phyloP scores from a whole-genome alignment of 2,329 filamentous ascomycete genomes.

The Alternaria arborescens region DNA sequence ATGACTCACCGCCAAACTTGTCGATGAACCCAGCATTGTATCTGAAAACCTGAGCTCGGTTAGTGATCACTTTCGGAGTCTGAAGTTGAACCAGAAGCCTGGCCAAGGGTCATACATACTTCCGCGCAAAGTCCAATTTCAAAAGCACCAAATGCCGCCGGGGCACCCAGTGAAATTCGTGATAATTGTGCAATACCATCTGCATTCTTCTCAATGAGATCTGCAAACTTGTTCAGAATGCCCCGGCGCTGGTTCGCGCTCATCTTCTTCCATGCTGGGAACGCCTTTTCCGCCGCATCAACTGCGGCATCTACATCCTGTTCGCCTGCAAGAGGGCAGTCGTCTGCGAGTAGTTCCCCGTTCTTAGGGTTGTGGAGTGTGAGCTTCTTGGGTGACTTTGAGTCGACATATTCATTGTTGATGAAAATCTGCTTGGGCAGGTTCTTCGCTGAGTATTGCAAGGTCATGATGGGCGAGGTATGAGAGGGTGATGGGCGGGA shows the following conservation, averaged over 20 bases:
- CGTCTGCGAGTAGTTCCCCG: slow-evolving; percentile 59
- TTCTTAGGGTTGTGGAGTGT: slow-evolving; percentile 61
- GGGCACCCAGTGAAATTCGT: slow-evolving; percentile 58
- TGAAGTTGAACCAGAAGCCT: slow-evolving; percentile 1
- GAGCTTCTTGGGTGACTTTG: slow-evolving; percentile 56
- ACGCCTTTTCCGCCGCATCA: slow-evolving; percentile 59
- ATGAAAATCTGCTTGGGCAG: slow-evolving; percentile 53
- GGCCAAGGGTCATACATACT: slow-evolving; percentile 24
- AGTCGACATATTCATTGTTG: slow-evolving; percentile 50
- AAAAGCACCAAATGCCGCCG: slow-evolving; percentile 56
- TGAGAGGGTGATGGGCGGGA: not conserved
- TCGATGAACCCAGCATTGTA: slow-evolving; percentile 50
- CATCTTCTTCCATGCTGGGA: slow-evolving; percentile 53
- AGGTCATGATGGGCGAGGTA: slow-evolving; percentile 30
- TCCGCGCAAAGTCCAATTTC: slow-evolving; percentile 53
- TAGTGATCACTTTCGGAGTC: slow-evolving; percentile 13
- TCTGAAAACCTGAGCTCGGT: slow-evolving; percentile 33
- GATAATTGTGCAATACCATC: slow-evolving; percentile 44
- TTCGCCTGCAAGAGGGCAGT: slow-evolving; percentile 57
- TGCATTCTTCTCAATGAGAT: slow-evolving; percentile 39
- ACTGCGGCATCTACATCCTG: slow-evolving; percentile 59
- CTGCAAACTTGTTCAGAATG: slow-evolving; percentile 46
- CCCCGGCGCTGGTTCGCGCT: slow-evolving; percentile 35
- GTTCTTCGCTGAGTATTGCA: slow-evolving; percentile 47
- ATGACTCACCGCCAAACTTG: slow-evolving; percentile 46